Evolutionary conservation across 2,329 filamentous ascomycete genomes (phyloP), one percentile per base, ranked within the genome.

Genomic region (Exophiala sideris): DNA sequence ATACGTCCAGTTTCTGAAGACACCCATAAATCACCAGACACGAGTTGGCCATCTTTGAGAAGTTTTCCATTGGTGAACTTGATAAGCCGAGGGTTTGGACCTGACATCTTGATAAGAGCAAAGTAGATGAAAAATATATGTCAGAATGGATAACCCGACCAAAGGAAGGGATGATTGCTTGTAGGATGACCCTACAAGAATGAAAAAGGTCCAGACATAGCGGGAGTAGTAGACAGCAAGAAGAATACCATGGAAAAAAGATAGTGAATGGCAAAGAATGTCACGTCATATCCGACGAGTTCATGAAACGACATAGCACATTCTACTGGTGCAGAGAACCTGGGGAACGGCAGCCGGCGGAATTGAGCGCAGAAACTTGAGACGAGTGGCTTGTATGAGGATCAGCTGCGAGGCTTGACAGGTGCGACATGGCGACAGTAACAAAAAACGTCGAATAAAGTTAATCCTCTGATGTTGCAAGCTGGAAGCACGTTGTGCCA

Each of bases 41-140:
- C 79, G 21, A 96, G 77, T 16, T 77, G 67, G 60, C 86, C 79
- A 62, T 82, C 83, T 65, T 83, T 84, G 55, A 92, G 77, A 21
- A 95, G 76, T 47, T 87, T 84, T 68, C 91, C 95, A 74, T 95
- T 95, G 66, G 89, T 94, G 70, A 95, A 88, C 69, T 92, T 94
- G 67, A 88, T 91, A 67, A 96, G 86, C 48, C 77, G 76, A 45
- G 70, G 67, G 11, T 57, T 50, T 9, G 62, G 48, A n/a, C 63
- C 64, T 61, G 47, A 20, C 50, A 56, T 48, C 66, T 71, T 52
- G 68, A 60, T 65, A 46, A 16, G 36, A 20, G 72, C 65, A 62
- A 71, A 64, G 61, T 71, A 66, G 63, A 55, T 44, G 45, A 56
- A 16, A 59, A 46, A 11, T 67, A 68, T 18, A 72, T 60, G 33